These are phyloP conservation scores for Allium sativum DNA, from an alignment of 106 monocot species.

Conservation along the genomic window DNA sequence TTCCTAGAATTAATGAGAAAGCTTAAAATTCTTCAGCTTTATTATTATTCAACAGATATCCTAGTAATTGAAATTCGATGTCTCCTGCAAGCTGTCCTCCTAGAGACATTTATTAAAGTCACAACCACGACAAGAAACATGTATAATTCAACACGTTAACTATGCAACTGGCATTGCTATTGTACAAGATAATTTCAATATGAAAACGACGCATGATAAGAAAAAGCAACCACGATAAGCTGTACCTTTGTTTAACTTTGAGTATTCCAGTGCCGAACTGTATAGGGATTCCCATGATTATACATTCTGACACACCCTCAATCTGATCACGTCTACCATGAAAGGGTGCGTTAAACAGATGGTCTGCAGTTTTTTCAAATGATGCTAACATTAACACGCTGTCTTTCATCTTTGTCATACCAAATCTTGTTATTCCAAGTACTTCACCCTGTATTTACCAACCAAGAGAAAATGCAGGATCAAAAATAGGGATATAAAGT, in stretches of 20 bases:
- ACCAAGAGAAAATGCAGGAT: too few species aligned
- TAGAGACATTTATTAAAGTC: neutral
- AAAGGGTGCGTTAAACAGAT: constrained; percentile 81
- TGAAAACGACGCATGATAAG: neutral
- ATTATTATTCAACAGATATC: too few species aligned
- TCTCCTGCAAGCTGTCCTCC: neutral
- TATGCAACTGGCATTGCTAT: neutral
- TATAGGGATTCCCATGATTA: constrained; percentile 97
- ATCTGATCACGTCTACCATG: constrained; percentile 77
- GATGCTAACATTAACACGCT: constrained; percentile 97
- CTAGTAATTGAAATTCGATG: neutral
- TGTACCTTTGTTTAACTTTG: constrained; percentile 91
- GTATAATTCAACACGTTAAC: neutral
- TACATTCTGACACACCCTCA: constrained; percentile 90
- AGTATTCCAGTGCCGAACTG: constrained; percentile 85
- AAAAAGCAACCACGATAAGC: constrained; percentile 1
- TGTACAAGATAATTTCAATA: neutral
- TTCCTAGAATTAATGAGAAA: too few species aligned
- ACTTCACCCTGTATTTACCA: constrained; percentile 58
- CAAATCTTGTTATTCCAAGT: constrained; percentile 88
- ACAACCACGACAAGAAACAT: neutral
- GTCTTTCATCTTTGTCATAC: constrained; percentile 87
- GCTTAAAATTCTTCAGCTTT: too few species aligned
- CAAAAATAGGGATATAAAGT: too few species aligned
- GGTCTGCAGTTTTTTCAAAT: constrained; percentile 88